These are phyloP conservation scores for Hyaloperonospora arabidopsidis DNA, from an alignment of 352 stramenopile species.

Conservation along the genomic window DNA sequence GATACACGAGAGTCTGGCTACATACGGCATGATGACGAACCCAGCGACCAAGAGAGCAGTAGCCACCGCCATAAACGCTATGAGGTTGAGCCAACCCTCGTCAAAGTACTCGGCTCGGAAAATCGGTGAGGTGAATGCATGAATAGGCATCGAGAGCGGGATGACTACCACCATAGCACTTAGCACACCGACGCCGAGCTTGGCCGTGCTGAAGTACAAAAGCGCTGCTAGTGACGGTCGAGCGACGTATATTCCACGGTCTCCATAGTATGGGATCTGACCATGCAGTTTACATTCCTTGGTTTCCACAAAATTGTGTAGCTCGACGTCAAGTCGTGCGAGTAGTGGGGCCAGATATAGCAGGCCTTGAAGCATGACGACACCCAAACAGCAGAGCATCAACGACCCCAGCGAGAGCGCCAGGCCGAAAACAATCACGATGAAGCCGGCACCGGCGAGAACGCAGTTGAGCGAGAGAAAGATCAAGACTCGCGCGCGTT, in stretches of 20 bases:
- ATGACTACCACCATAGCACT: constrained; percentile 33
- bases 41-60: constrained; percentile 25
- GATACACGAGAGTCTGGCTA: constrained; percentile 37
- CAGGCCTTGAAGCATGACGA: constrained; percentile 57
- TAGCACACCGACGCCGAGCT: constrained; percentile 32
- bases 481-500: constrained; percentile 18
- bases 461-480: constrained; percentile 63
- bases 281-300: constrained; percentile 28
- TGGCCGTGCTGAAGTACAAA: constrained; percentile 39
- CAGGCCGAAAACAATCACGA: constrained; percentile 42
- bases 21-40: constrained; percentile 42
- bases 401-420: constrained; percentile 43
- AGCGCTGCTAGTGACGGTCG: constrained; percentile 32
- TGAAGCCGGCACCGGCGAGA: constrained; percentile 42
- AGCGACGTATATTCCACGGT: constrained; percentile 17
- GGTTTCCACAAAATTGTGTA: constrained; percentile 59
- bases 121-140: constrained; percentile 27
- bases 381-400: constrained; percentile 55
- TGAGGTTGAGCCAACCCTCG: constrained; percentile 19
- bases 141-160: constrained; percentile 34
- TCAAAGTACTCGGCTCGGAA: constrained; percentile 32
- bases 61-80: constrained; percentile 19
- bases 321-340: constrained; percentile 41
- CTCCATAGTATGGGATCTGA: constrained; percentile 24
- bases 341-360: constrained; percentile 46